These are phyloP conservation scores for Vigna trinervia DNA, from an alignment of 306 rosid species.

Conservation along the genomic window DNA sequence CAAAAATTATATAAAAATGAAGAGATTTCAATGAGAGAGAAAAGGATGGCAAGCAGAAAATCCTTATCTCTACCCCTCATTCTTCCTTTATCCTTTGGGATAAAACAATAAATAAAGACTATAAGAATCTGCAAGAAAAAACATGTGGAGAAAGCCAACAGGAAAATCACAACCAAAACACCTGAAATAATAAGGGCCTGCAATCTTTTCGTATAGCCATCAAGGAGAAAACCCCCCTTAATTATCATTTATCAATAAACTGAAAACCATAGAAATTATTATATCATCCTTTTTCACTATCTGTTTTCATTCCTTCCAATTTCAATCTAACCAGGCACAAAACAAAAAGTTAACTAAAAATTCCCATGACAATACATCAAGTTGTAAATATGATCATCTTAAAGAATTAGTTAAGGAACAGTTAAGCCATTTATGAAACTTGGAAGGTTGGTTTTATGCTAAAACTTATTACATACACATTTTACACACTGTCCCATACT, in stretches of 20 bases:
- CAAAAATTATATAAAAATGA: too few relatives aligned
- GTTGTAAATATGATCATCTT: slow-evolving; percentile 11
- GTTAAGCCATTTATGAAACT: neutral
- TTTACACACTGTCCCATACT: neutral
- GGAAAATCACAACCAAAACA: too few relatives aligned
- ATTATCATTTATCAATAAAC: slow-evolving; percentile 7
- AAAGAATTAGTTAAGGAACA: neutral
- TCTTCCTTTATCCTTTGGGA: too few relatives aligned
- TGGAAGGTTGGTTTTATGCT: neutral
- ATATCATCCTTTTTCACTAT: neutral
- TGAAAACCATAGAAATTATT: neutral
- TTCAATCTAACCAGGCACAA: neutral
- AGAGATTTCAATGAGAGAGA: too few relatives aligned
- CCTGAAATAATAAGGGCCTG: neutral
- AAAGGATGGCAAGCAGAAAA: too few relatives aligned
- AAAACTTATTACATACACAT: neutral
- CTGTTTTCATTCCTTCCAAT: neutral
- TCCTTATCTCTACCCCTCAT: too few relatives aligned
- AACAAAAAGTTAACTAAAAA: neutral
- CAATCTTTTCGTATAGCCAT: neutral
- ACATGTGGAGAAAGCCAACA: too few relatives aligned
- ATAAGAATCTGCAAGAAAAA: too few relatives aligned
- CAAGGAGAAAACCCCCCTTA: neutral
- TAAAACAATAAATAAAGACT: too few relatives aligned
- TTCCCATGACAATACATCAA: neutral